Conservation (phyloP, 768 basidiomycete genomes). For the Tricholoma matsutake region DNA sequence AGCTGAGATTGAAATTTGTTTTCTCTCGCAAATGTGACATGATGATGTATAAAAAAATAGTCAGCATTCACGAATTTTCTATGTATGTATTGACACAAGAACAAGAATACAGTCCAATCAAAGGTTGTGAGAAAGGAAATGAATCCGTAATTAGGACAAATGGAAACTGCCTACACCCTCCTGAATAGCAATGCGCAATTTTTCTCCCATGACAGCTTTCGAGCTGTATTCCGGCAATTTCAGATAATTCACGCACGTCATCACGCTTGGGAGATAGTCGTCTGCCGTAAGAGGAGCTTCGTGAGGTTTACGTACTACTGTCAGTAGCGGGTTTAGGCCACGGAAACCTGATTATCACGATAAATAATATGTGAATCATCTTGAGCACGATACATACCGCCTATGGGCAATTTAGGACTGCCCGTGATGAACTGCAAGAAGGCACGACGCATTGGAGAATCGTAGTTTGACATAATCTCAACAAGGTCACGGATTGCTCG, state of each 20-base stretch:
- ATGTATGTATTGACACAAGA: conserved; percentile 4
- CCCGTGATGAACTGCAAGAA: conserved; percentile 98
- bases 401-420: conserved; percentile 93
- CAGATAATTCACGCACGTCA: conserved; percentile 98
- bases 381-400: conserved; percentile 50
- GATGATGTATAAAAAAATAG: background rate
- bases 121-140: conserved; percentile 5
- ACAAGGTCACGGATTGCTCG: conserved; percentile 85
- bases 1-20: too few species aligned
- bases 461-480: conserved; percentile 82
- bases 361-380: background rate
- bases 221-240: conserved; percentile 96
- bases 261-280: conserved; percentile 94
- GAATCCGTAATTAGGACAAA: conserved; percentile 61
- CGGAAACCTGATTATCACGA: conserved; percentile 68
- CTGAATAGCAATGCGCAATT: conserved; percentile 78
- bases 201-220: conserved; percentile 80
- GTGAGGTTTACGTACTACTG: conserved; percentile 96
- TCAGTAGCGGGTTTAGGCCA: conserved; percentile 88
- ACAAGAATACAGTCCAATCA: conserved; percentile 10
- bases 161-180: conserved; percentile 98
- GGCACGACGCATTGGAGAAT: conserved; percentile 69
- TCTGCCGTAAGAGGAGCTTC: conserved; percentile 89
- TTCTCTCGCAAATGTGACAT: too few species aligned
- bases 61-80: background rate